These are phyloP conservation scores for Chaetothyriales sp. DNA, from an alignment of 2,329 filamentous ascomycete genomes.

Conservation along the genomic window DNA sequence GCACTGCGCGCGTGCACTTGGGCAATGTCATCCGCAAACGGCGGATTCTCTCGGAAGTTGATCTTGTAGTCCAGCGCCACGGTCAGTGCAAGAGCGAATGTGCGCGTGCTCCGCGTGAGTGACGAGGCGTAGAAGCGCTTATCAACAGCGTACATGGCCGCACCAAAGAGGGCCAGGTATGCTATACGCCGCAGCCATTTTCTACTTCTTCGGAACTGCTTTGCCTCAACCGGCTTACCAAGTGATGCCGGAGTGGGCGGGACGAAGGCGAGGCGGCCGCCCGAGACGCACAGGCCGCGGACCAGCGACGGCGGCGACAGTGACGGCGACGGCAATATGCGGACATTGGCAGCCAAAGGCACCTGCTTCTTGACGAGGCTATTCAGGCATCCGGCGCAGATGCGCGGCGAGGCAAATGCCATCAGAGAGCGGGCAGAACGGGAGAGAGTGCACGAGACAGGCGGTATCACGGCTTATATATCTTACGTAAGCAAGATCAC, in stretches of 20 bases:
- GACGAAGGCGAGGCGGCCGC: slow-evolving; percentile 36
- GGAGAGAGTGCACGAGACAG: neutral
- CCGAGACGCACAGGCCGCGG: slow-evolving; percentile 11
- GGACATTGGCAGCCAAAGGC: slow-evolving; percentile 1
- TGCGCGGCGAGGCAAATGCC: slow-evolving; percentile 10
- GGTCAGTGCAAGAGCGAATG: slow-evolving; percentile 64
- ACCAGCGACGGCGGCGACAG: slow-evolving; percentile 1
- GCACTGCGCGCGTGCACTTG: slow-evolving; percentile 77
- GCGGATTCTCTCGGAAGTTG: slow-evolving; percentile 75
- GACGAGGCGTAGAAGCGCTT: slow-evolving; percentile 64
- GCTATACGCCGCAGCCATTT: slow-evolving; percentile 67
- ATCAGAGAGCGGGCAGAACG: slow-evolving; percentile 1
- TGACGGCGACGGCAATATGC: neutral
- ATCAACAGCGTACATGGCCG: slow-evolving; percentile 55
- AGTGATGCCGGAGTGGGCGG: slow-evolving; percentile 70
- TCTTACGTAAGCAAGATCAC: too few relatives aligned
- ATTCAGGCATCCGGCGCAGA: slow-evolving; percentile 13
- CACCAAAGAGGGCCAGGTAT: slow-evolving; percentile 46
- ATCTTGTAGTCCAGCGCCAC: slow-evolving; percentile 91
- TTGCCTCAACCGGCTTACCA: slow-evolving; percentile 56
- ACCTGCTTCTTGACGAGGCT: neutral
- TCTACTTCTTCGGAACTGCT: slow-evolving; percentile 54
- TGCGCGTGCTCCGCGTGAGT: slow-evolving; percentile 62
- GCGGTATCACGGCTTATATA: too few relatives aligned
- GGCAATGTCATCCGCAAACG: slow-evolving; percentile 56